Evolutionary conservation across 768 basidiomycete species (phyloP), one percentile per base, ranked within the genome.

Genomic region (Leccinum uliginosum): DNA sequence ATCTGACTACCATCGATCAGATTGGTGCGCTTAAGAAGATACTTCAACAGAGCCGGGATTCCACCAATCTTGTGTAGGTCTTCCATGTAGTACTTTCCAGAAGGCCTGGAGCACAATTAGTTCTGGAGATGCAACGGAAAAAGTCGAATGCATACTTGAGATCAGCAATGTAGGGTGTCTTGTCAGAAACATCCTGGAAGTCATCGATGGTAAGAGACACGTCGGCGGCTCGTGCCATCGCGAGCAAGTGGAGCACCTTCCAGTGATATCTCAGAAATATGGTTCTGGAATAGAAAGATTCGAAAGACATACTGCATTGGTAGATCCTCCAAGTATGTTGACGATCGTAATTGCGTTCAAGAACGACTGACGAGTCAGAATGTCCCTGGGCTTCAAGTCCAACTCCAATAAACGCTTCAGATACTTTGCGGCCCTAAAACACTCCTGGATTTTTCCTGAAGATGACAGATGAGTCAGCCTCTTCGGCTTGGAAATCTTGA

Each of bases 31-130:
- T 88, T 86, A 49, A 92, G 74, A 43, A 93, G 79, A 69, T 92
- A 93, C 72, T 93, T 93, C 57, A 93, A 71, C 51, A 93, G 79
- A 1, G 89, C 89, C 0, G 92, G 93, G 53, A 93, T 82, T 56
- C 92, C 92, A 27, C 93, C 92, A 56, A 88, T 83, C 59, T 79
- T 83, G 76, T 94, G 92, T 47, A 94, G 79, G 64, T 95, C 92
- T 71, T 93, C 87, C 91, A 94, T 93, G 65, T 87, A 85, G 71
- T 91, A 94, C 74, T 83, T 83, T 24, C 91, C 92, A 7, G 90
- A 91, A 15, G 91, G 90, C 74, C 86, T 87, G 54, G 6, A 51
- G 6, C 14, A 24, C 10, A 40, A 48, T 64, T 35, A 63, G 54
- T 52, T 51, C 32, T 23, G 52, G 30, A 8, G 46, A 46, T 17